Percentiles rank a stretch among this genome's conserved stretches.
phyloP scores from a whole-genome alignment of 805 yeast species.

The Kurtzmaniella cleridarum region DNA sequence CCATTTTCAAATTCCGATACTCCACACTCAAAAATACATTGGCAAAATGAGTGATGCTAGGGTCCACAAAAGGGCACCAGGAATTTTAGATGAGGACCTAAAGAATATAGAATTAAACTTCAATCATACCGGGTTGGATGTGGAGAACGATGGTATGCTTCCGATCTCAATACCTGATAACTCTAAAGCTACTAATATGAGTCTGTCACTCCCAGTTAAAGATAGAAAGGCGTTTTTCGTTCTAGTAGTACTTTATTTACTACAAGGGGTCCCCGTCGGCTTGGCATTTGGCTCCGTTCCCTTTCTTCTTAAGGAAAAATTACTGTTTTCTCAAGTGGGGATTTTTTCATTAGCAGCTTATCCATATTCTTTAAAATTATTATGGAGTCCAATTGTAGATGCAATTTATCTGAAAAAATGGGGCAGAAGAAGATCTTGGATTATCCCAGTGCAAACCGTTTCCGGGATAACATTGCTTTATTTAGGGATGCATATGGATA shows the following conservation, averaged over 20 bases:
- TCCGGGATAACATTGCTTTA: constrained; percentile 63
- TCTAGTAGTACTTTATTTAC: constrained; percentile 66
- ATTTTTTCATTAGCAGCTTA: constrained; percentile 87
- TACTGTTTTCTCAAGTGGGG: constrained; percentile 86
- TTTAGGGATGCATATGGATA: constrained; percentile 57
- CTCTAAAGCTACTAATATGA: constrained; percentile 1
- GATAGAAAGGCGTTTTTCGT: constrained; percentile 76
- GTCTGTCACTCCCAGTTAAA: constrained; percentile 3
- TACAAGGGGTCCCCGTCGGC: constrained; percentile 97
- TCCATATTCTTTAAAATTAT: constrained; percentile 85
- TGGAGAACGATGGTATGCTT: constrained; percentile 32
- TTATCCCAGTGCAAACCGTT: constrained; percentile 84
- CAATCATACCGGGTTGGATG: constrained; percentile 20
- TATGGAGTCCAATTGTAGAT: constrained; percentile 97
- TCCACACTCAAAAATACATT: not conserved
- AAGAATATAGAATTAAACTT: constrained; percentile 12
- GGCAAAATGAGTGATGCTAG: constrained; percentile 1
- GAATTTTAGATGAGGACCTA: constrained; percentile 9
- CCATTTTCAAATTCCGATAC: not conserved
- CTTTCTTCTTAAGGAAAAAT: constrained; percentile 73
- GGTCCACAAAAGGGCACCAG: constrained; percentile 19
- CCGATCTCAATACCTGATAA: constrained; percentile 21
- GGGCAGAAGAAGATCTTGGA: constrained; percentile 92
- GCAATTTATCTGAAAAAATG: constrained; percentile 61
- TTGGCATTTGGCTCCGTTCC: constrained; percentile 93